Evolutionary conservation across 768 basidiomycete genomes (phyloP).

Genomic region (Kwoniella shandongensis): DNA sequence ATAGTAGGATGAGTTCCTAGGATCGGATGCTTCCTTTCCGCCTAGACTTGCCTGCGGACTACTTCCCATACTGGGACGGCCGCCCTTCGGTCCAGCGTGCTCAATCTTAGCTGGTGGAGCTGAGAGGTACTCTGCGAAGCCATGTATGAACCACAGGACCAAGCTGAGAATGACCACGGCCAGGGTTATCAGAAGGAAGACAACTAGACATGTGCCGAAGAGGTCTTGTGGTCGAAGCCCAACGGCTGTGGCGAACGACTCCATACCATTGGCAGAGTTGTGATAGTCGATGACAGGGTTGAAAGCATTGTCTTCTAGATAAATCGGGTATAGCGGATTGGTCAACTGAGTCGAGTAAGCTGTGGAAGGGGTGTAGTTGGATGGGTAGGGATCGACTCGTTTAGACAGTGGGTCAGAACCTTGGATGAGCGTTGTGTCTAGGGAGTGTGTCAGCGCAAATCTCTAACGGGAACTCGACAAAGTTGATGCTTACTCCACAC

Average conservation of each 20-base stretch:
- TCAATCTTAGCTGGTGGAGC: slow-evolving; percentile 2
- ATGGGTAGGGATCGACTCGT: slow-evolving; percentile 66
- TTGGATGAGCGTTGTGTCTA: slow-evolving; percentile 73
- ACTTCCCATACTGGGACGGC: slow-evolving; percentile 8
- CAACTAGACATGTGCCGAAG: slow-evolving; percentile 73
- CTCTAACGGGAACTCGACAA: too few relatives aligned
- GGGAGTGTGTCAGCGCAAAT: slow-evolving; percentile 16
- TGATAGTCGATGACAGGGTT: slow-evolving; percentile 73
- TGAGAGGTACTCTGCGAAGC: slow-evolving; percentile 41
- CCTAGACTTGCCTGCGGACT: slow-evolving; percentile 25
- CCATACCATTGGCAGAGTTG: slow-evolving; percentile 65
- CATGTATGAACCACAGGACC: slow-evolving; percentile 72
- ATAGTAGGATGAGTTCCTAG: slow-evolving; percentile 7
- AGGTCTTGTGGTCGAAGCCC: slow-evolving; percentile 80
- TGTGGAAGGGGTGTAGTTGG: slow-evolving; percentile 65
- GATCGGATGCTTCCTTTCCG: slow-evolving; percentile 29
- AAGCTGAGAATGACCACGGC: slow-evolving; percentile 69
- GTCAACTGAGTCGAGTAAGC: slow-evolving; percentile 70
- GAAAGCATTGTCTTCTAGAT: slow-evolving; percentile 65
- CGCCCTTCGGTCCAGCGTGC: slow-evolving; percentile 11
- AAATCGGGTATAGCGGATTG: slow-evolving; percentile 72
- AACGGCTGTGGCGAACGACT: slow-evolving; percentile 77
- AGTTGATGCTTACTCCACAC: slow-evolving; percentile 52
- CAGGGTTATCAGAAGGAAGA: slow-evolving; percentile 78
- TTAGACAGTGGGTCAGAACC: slow-evolving; percentile 55